phyloP scores from a whole-genome alignment of 1,284 basidiomycete genomes.

The Blastosporella zonata region DNA sequence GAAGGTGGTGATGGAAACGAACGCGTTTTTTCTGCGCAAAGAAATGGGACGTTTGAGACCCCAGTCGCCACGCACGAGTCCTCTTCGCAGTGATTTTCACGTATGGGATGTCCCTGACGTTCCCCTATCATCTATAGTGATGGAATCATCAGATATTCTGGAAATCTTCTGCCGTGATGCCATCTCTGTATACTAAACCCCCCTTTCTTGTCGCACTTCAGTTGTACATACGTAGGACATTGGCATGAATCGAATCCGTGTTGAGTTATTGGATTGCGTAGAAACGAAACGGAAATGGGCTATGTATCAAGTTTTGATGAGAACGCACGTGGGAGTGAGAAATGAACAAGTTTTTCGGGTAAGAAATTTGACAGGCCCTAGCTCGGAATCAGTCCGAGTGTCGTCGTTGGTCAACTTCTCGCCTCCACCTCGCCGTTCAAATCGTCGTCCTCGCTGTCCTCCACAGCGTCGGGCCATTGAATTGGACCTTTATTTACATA shows the following conservation, averaged over 20 bases:
- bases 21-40: slow-evolving; percentile 57
- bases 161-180: not conserved
- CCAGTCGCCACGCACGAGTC: slow-evolving; percentile 72
- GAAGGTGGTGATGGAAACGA: slow-evolving; percentile 56
- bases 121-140: not conserved
- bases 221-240: no score
- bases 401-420: slow-evolving; percentile 13
- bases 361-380: slow-evolving; percentile 19
- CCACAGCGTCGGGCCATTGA: slow-evolving; percentile 2
- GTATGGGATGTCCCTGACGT: not conserved
- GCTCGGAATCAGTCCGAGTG: slow-evolving; percentile 10
- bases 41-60: slow-evolving; percentile 76
- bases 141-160: not conserved
- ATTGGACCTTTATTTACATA: slow-evolving; percentile 4
- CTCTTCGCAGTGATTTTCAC: not conserved
- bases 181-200: no score
- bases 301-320: slow-evolving; percentile 9
- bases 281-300: slow-evolving; percentile 3
- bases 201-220: no score
- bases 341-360: slow-evolving; percentile 12
- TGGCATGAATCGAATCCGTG: no score
- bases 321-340: slow-evolving; percentile 21
- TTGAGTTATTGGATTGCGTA: not conserved
- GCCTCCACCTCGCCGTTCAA: not conserved
- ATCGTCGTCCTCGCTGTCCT: slow-evolving; percentile 2